Evolutionary conservation across 306 rosid species (phyloP).

Genomic region (Abrus precatorius): DNA sequence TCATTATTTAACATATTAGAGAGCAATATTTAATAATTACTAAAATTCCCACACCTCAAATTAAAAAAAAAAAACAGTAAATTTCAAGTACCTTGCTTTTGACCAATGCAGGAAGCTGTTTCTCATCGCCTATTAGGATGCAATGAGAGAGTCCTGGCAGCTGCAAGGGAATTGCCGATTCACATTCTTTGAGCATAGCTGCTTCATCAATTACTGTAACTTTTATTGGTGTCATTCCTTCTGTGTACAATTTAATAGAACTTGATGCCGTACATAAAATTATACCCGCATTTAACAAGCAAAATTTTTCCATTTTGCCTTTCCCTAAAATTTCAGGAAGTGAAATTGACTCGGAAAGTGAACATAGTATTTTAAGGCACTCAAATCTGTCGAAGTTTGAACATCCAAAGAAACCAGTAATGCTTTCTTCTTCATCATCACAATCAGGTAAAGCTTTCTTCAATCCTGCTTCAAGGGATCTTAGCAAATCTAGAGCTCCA

Average conservation of each 20-base stretch:
- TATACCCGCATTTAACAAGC: slow-evolving; percentile 44
- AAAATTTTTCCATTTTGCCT: background rate
- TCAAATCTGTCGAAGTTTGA: background rate
- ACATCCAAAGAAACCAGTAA: slow-evolving; percentile 16
- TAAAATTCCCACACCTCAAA: background rate
- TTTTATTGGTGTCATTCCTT: background rate
- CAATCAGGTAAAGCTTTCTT: background rate
- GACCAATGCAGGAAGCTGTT: slow-evolving; percentile 72
- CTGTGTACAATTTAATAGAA: slow-evolving; percentile 40
- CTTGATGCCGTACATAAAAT: slow-evolving; percentile 52
- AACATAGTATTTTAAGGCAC: slow-evolving; percentile 18
- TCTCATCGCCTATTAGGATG: slow-evolving; percentile 64
- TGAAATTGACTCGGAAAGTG: slow-evolving; percentile 8
- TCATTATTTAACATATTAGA: background rate
- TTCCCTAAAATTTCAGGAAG: background rate
- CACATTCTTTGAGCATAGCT: slow-evolving; percentile 69
- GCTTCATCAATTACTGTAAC: slow-evolving; percentile 67
- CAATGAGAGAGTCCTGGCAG: slow-evolving; percentile 51
- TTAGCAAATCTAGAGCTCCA: slow-evolving; percentile 41
- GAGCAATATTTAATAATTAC: background rate
- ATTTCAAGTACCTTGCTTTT: slow-evolving; percentile 59
- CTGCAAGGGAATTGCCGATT: slow-evolving; percentile 63
- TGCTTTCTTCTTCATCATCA: background rate
- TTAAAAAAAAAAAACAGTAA: background rate
- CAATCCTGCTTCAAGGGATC: slow-evolving; percentile 26